A percentile compares a stretch with the other conserved stretches of the same genome.
phyloP scores from a whole-genome alignment of 371 early-diverging fungal species.

The Saksenaea oblongispora region DNA sequence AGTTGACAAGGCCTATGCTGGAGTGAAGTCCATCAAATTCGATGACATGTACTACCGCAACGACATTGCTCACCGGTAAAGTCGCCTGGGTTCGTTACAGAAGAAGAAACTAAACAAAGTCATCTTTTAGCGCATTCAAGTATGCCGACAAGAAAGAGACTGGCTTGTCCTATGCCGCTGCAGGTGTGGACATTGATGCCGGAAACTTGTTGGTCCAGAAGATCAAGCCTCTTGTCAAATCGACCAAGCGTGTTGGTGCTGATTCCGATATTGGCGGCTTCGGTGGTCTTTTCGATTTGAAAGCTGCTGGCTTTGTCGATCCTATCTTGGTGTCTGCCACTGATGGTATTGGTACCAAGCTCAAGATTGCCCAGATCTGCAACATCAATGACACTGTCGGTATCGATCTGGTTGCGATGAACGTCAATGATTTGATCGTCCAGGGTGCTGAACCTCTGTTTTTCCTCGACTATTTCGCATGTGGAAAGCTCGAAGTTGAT shows the following conservation, averaged over 20 bases:
- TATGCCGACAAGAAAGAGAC: slow-evolving; percentile 47
- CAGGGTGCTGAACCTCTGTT: slow-evolving; percentile 98
- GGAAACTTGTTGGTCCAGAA: slow-evolving; percentile 93
- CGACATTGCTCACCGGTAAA: slow-evolving; percentile 87
- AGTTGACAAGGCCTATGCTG: slow-evolving; percentile 74
- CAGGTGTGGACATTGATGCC: slow-evolving; percentile 95
- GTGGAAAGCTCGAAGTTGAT: slow-evolving; percentile 90
- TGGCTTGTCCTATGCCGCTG: slow-evolving; percentile 85
- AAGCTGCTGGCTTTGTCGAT: slow-evolving; percentile 87
- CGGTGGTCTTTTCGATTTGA: slow-evolving; percentile 96
- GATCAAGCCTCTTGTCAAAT: slow-evolving; percentile 93
- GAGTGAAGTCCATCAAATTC: slow-evolving; percentile 73
- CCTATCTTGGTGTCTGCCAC: slow-evolving; percentile 95
- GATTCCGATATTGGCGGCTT: slow-evolving; percentile 98
- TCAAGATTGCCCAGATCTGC: slow-evolving; percentile 90
- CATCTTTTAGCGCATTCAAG: slow-evolving; percentile 57
- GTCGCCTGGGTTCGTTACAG: neutral
- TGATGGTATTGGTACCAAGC: slow-evolving; percentile 98
- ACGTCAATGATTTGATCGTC: slow-evolving; percentile 97
- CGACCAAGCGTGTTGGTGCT: slow-evolving; percentile 88
- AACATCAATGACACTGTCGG: slow-evolving; percentile 90
- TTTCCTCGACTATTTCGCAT: slow-evolving; percentile 98
- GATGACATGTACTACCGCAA: slow-evolving; percentile 84
- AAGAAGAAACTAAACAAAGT: neutral
- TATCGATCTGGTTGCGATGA: slow-evolving; percentile 98